phyloP scores from a whole-genome alignment of 2,329 filamentous ascomycete genomes.

The Nemania sp. region DNA sequence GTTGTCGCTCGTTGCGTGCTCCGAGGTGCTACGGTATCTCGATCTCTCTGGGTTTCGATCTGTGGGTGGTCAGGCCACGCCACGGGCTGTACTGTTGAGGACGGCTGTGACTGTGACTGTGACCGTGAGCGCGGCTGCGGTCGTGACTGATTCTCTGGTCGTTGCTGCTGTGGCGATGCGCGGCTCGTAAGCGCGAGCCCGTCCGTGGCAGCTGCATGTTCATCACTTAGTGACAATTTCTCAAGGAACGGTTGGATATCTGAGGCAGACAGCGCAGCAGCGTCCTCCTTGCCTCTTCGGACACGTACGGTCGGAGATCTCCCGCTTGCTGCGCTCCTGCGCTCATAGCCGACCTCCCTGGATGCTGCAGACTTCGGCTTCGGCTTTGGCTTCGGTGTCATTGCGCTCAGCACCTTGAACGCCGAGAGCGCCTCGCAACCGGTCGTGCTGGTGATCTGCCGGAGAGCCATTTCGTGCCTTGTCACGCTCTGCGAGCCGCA shows the following conservation, averaged over 20 bases:
- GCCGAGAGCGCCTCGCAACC: slow-evolving; percentile 69
- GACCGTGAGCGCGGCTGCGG: neutral
- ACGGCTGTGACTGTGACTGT: slow-evolving; percentile 8
- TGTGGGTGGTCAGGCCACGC: slow-evolving; percentile 27
- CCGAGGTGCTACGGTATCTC: slow-evolving; percentile 19
- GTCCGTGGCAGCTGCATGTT: slow-evolving; percentile 33
- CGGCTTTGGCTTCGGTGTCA: slow-evolving; percentile 32
- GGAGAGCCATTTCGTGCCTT: slow-evolving; percentile 71
- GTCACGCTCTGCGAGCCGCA: slow-evolving; percentile 74
- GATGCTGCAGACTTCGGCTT: no score
- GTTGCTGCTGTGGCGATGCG: slow-evolving; percentile 24
- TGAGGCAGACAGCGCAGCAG: slow-evolving; percentile 32
- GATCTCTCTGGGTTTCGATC: slow-evolving; percentile 22
- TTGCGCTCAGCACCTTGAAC: slow-evolving; percentile 56
- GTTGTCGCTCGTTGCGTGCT: neutral
- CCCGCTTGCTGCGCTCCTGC: slow-evolving; percentile 24
- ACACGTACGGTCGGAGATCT: slow-evolving; percentile 38
- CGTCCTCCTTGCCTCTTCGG: slow-evolving; percentile 28
- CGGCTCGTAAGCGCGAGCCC: slow-evolving; percentile 29
- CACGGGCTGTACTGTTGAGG: slow-evolving; percentile 33
- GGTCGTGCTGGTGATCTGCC: slow-evolving; percentile 72
- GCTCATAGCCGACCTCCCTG: slow-evolving; percentile 17
- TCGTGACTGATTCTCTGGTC: slow-evolving; percentile 8
- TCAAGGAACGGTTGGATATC: slow-evolving; percentile 40
- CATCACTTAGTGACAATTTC: slow-evolving; percentile 41